Base-by-base conservation (phyloP, 225 moss, liverwort and hornwort genomes). In the Polytrichum commune region DNA sequence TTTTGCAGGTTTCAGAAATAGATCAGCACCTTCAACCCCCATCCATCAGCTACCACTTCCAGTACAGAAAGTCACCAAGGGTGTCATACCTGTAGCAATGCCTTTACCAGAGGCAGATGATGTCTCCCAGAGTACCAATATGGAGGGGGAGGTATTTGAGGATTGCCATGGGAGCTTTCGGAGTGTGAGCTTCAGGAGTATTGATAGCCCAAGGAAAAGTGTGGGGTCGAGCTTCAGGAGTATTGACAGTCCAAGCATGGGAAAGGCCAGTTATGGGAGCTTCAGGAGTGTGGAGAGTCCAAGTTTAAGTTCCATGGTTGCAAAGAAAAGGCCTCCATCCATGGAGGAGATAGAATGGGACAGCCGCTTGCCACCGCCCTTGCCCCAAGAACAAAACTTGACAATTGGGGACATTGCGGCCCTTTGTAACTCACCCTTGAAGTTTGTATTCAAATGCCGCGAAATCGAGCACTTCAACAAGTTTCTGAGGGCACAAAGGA, bases 401-500 rank as follows among this genome's bases (percentile, higher is more conserved):
- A 88, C 81, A 1, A 84, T 84, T 4, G 87, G 79, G 62, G 87
- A 88, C 5, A 77, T 84, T 58, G 87, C 84, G 54, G 80, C 82
- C 1, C 79, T 84, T 38, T 88, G 84, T 67, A 82, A 81, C 63
- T 84, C 87, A n/a, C 81, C 87, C 10, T 69, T 84, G 30, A 88
- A 80, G 62, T 82, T 84, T 70, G 79, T 84, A 25, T 84, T 88
- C 79, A 88, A 84, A 27, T 88, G 87, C 71, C 60, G 84, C 35
- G 84, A 84, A 70, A 58, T 88, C 62, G 84, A 84, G 64, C 77
- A 75, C 23, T 84, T 88, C 75, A 88, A 88, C 56, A 79, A 66
- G 75, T 84, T 88, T 63, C 64, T 84, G 2, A 75, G 73, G 18
- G 61, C 57, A 5, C 87, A 84, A 62, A 84, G 79, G 70, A 68